These are phyloP conservation scores for Vaccinium vitisidaea DNA, from an alignment of 148 eudicot genomes.

Conservation along the genomic window DNA sequence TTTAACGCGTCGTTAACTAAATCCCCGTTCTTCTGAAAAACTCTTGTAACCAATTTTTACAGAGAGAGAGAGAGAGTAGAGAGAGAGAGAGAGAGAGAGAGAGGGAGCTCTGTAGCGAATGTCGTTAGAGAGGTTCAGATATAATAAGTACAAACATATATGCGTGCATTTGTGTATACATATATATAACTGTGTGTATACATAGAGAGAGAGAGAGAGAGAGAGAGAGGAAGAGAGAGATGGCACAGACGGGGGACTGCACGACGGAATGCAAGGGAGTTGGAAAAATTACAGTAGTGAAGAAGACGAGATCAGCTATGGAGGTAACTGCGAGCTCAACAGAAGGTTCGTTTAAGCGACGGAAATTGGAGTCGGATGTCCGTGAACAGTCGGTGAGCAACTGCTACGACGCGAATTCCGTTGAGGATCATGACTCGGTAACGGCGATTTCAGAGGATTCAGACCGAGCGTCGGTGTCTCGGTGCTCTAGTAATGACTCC, in stretches of 20 bases:
- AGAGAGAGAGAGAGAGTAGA: neutral
- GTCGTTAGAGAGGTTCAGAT: neutral
- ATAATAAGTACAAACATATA: neutral
- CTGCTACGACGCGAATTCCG: neutral
- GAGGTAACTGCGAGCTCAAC: constrained; percentile 15
- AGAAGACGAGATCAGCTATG: constrained; percentile 7
- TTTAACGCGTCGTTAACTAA: constrained; percentile 12
- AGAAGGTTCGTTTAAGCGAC: constrained; percentile 15
- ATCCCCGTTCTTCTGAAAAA: constrained; percentile 12
- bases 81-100: neutral
- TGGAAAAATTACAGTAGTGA: neutral
- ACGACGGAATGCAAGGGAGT: neutral
- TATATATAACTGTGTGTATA: neutral
- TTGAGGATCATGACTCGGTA: neutral
- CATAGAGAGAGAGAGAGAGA: neutral
- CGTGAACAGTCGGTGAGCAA: neutral
- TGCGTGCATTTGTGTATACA: neutral
- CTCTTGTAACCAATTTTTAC: neutral
- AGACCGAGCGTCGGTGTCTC: constrained; percentile 14
- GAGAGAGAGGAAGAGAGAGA: neutral
- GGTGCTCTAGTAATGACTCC: constrained; percentile 11
- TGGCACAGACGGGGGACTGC: constrained; percentile 10
- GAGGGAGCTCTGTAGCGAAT: neutral
- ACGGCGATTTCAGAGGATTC: constrained; percentile 21
- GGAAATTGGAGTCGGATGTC: constrained; percentile 19